Percentiles rank a stretch among this genome's conserved stretches.
phyloP scores from a whole-genome alignment of 768 basidiomycete genomes.

The Boletus rubescentipes region DNA sequence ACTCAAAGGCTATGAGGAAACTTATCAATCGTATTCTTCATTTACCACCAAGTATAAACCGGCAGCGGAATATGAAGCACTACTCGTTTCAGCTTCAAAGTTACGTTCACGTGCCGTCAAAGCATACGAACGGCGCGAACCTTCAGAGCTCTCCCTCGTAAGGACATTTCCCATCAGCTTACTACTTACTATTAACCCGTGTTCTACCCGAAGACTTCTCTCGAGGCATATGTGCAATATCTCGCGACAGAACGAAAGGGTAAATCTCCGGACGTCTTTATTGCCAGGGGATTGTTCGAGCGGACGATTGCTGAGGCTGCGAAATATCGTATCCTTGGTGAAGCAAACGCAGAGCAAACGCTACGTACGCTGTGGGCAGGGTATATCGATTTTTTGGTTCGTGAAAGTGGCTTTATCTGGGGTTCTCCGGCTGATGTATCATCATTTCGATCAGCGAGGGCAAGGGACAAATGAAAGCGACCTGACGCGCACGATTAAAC shows the following conservation, averaged over 20 bases:
- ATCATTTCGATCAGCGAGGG: constrained; percentile 18
- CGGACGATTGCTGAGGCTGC: constrained; percentile 75
- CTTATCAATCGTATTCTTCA: constrained; percentile 81
- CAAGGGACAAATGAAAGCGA: constrained; percentile 42
- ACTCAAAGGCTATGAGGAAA: constrained; percentile 70
- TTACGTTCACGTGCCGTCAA: constrained; percentile 58
- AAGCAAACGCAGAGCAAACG: constrained; percentile 54
- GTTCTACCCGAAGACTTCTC: constrained; percentile 34
- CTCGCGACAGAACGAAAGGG: constrained; percentile 60
- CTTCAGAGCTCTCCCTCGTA: constrained; percentile 61
- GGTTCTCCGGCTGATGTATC: neutral
- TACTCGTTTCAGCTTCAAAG: constrained; percentile 78
- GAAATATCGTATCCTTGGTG: constrained; percentile 51
- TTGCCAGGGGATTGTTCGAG: constrained; percentile 64
- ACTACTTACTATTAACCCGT: constrained; percentile 9
- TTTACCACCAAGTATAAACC: constrained; percentile 83
- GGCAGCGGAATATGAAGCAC: constrained; percentile 70
- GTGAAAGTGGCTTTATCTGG: constrained; percentile 18
- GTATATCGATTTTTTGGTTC: constrained; percentile 69
- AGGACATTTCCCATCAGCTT: constrained; percentile 12
- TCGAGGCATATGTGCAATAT: constrained; percentile 63
- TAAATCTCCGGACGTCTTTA: constrained; percentile 56
- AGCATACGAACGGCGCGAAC: constrained; percentile 62
- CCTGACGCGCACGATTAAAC: constrained; percentile 44
- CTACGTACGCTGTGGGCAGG: constrained; percentile 70